A percentile compares a stretch with the other conserved stretches of the same genome.
phyloP scores from a whole-genome alignment of 148 eudicot species.

The Camellia lanceoleosa region DNA sequence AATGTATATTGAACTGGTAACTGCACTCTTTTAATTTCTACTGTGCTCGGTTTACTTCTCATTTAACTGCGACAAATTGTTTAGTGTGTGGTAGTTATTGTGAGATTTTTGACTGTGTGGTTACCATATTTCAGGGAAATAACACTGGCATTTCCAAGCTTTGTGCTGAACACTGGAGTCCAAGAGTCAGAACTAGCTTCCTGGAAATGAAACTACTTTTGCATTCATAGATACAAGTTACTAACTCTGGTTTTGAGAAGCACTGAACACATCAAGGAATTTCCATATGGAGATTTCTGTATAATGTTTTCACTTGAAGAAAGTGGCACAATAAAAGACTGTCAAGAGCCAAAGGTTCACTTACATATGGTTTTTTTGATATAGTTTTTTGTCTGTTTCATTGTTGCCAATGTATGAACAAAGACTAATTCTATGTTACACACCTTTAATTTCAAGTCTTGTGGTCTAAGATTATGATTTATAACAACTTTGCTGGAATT shows the following conservation, averaged over 20 bases:
- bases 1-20: neutral
- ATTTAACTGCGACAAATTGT: neutral
- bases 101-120: neutral
- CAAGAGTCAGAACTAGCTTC: conserved; percentile 30
- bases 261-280: neutral
- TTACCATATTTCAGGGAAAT: conserved; percentile 47
- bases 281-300: neutral
- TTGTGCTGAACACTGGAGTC: conserved; percentile 35
- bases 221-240: neutral
- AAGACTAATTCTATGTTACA: too few species aligned
- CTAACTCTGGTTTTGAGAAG: neutral
- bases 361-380: too few species aligned
- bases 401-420: too few species aligned
- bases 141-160: conserved; percentile 65
- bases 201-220: neutral
- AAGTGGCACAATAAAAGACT: neutral
- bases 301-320: neutral
- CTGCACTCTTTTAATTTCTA: neutral
- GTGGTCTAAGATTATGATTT: too few species aligned
- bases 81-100: neutral
- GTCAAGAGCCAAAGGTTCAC: too few species aligned
- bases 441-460: too few species aligned
- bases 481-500: too few species aligned
- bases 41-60: neutral
- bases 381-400: too few species aligned